phyloP scores from a whole-genome alignment of 345 rosid genomes.

The Euphorbia pulcherrima region DNA sequence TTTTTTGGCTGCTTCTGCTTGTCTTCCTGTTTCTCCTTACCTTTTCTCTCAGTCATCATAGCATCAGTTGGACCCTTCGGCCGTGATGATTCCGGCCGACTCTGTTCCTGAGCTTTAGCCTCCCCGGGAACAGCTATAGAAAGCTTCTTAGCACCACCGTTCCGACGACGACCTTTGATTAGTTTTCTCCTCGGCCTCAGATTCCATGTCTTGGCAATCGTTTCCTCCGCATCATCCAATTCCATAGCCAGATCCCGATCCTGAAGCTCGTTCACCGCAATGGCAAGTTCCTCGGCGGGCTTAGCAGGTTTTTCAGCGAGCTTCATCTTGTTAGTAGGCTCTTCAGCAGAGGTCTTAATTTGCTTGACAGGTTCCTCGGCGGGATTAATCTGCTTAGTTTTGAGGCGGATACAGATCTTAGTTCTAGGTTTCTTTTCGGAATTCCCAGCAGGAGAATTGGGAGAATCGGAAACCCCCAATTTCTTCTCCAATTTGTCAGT shows the following conservation, averaged over 20 bases:
- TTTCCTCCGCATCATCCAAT: slow-evolving; percentile 39
- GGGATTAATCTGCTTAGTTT: slow-evolving; percentile 26
- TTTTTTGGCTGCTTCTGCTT: slow-evolving; percentile 20
- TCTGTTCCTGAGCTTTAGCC: slow-evolving; percentile 29
- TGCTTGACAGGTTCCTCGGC: slow-evolving; percentile 18
- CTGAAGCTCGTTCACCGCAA: no score
- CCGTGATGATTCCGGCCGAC: slow-evolving; percentile 19
- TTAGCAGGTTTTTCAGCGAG: slow-evolving; percentile 14
- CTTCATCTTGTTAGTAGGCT: slow-evolving; percentile 28
- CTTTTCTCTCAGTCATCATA: slow-evolving; percentile 10
- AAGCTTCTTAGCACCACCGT: slow-evolving; percentile 28
- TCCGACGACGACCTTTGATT: slow-evolving; percentile 25
- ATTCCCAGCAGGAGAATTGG: slow-evolving; percentile 24
- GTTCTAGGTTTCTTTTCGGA: slow-evolving; percentile 36
- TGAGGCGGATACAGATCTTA: slow-evolving; percentile 47
- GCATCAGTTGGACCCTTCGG: not conserved
- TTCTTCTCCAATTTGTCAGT: slow-evolving; percentile 23
- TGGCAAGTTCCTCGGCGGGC: slow-evolving; percentile 15
- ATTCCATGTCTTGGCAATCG: slow-evolving; percentile 60
- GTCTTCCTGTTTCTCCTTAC: slow-evolving; percentile 2
- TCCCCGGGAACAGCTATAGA: slow-evolving; percentile 26
- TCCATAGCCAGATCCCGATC: slow-evolving; percentile 36
- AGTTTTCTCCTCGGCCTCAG: slow-evolving; percentile 54
- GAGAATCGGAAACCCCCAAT: slow-evolving; percentile 15
- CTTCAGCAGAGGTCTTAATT: no score